Evolutionary conservation across 495 filamentous ascomycete genomes (phyloP).

Genomic region (Hyaloscypha variabilis): DNA sequence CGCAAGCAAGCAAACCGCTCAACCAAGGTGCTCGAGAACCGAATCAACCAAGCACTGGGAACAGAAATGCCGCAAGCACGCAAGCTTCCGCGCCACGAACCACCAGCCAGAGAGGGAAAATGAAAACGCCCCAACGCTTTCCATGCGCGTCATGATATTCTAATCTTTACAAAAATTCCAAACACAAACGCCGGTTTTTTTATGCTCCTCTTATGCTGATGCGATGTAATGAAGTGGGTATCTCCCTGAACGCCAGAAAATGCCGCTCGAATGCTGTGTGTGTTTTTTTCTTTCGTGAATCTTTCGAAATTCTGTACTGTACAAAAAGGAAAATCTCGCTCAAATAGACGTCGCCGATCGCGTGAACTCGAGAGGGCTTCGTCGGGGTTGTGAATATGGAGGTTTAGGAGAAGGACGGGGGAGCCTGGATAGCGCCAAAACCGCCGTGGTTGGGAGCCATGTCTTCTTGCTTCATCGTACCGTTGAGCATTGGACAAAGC

Average conservation of each 20-base stretch:
- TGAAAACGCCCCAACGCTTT: too few species aligned
- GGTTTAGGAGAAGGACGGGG: conserved; percentile 29
- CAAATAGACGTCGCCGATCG: neutral
- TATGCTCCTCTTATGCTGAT: too few species aligned
- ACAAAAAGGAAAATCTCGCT: neutral
- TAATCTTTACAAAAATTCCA: too few species aligned
- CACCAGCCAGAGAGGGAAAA: too few species aligned
- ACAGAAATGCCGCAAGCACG: neutral
- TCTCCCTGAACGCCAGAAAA: too few species aligned
- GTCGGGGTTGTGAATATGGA: neutral
- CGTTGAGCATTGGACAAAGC: conserved; percentile 90
- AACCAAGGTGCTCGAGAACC: neutral
- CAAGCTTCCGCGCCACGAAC: neutral
- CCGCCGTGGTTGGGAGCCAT: conserved; percentile 49
- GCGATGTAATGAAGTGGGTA: too few species aligned
- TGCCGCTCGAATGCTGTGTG: too few species aligned
- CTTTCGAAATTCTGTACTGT: too few species aligned
- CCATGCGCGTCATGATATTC: too few species aligned
- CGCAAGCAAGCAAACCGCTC: neutral
- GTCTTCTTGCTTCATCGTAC: conserved; percentile 75
- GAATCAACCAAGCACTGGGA: neutral
- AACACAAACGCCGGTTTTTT: too few species aligned
- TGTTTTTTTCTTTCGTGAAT: too few species aligned
- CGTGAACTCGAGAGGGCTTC: neutral
- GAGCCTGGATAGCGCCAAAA: conserved; percentile 51